phyloP scores from a whole-genome alignment of 2,329 filamentous ascomycete genomes.

The Coleophoma eucalyptorum region DNA sequence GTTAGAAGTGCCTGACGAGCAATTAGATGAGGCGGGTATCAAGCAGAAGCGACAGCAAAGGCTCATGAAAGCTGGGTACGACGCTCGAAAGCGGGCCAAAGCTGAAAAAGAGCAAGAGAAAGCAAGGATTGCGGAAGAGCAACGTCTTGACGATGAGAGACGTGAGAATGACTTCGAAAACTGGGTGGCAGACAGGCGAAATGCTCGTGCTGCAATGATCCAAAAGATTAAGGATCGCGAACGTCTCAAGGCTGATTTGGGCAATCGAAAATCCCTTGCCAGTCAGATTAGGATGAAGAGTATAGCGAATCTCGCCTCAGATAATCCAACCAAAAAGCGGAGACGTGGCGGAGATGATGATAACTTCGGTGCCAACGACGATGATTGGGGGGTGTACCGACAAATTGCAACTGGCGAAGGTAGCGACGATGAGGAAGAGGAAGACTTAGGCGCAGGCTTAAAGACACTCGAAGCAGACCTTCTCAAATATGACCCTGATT shows the following conservation, averaged over 20 bases:
- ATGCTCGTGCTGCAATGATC: slow-evolving; percentile 65
- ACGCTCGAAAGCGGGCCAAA: slow-evolving; percentile 89
- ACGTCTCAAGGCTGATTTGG: slow-evolving; percentile 86
- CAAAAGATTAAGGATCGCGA: slow-evolving; percentile 92
- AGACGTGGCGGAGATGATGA: slow-evolving; percentile 88
- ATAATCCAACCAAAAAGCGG: slow-evolving; percentile 79
- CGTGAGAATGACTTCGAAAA: slow-evolving; percentile 79
- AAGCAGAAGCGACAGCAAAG: slow-evolving; percentile 93
- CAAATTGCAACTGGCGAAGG: slow-evolving; percentile 81
- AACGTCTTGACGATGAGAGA: slow-evolving; percentile 77
- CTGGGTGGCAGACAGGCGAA: slow-evolving; percentile 82
- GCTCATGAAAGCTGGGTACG: slow-evolving; percentile 90
- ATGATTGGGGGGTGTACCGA: slow-evolving; percentile 96
- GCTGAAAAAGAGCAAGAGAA: slow-evolving; percentile 93
- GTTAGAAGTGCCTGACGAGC: slow-evolving; percentile 83
- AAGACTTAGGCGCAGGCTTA: slow-evolving; percentile 72
- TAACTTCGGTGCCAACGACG: slow-evolving; percentile 93
- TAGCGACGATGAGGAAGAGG: slow-evolving; percentile 88
- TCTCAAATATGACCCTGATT: slow-evolving; percentile 79
- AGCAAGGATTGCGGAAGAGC: slow-evolving; percentile 76
- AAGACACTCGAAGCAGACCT: slow-evolving; percentile 80
- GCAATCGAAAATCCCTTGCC: slow-evolving; percentile 93
- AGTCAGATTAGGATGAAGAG: slow-evolving; percentile 98
- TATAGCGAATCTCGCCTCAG: slow-evolving; percentile 91
- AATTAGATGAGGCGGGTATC: slow-evolving; percentile 85